A percentile compares a stretch with the other conserved stretches of the same genome.
phyloP scores from a whole-genome alignment of 306 rosid species.

The Pterocarpus macrocarpus region DNA sequence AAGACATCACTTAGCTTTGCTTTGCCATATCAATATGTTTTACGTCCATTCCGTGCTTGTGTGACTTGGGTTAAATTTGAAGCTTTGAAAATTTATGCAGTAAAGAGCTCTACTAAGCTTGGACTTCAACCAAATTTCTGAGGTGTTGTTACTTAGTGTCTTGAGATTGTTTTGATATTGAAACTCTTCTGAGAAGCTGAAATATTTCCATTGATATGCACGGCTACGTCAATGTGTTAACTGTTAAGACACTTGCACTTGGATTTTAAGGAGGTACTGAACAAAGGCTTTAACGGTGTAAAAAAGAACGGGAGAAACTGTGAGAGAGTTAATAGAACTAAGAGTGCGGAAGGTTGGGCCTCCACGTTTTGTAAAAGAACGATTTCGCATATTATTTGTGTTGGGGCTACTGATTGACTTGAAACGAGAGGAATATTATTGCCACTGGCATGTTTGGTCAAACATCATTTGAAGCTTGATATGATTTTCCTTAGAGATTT shows the following conservation, averaged over 20 bases:
- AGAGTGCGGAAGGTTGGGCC: conserved; percentile 39
- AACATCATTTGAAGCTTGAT: conserved; percentile 48
- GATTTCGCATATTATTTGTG: conserved; percentile 34
- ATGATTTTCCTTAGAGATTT: conserved; percentile 42
- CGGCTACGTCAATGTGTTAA: not conserved
- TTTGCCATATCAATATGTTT: conserved; percentile 45
- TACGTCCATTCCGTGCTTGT: conserved; percentile 43
- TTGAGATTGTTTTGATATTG: conserved; percentile 16
- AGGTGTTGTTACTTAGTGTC: conserved; percentile 13
- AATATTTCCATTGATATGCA: not conserved
- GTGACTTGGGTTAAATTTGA: conserved; percentile 33
- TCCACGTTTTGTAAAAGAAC: conserved; percentile 32
- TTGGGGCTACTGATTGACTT: conserved; percentile 42
- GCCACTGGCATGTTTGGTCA: conserved; percentile 45
- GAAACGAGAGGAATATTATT: conserved; percentile 47
- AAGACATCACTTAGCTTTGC: conserved; percentile 46
- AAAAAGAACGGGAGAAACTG: conserved; percentile 18
- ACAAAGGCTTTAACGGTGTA: conserved; percentile 10
- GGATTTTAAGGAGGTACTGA: not conserved
- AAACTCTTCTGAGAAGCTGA: not conserved
- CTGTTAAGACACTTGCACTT: not conserved
- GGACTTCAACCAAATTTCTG: conserved; percentile 29
- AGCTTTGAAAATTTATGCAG: conserved; percentile 18
- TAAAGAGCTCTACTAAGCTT: conserved; percentile 10
- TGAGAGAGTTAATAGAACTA: conserved; percentile 12